Evolutionary conservation across 1,139 yeast species (phyloP).

Genomic region (Pichia inconspicua): DNA sequence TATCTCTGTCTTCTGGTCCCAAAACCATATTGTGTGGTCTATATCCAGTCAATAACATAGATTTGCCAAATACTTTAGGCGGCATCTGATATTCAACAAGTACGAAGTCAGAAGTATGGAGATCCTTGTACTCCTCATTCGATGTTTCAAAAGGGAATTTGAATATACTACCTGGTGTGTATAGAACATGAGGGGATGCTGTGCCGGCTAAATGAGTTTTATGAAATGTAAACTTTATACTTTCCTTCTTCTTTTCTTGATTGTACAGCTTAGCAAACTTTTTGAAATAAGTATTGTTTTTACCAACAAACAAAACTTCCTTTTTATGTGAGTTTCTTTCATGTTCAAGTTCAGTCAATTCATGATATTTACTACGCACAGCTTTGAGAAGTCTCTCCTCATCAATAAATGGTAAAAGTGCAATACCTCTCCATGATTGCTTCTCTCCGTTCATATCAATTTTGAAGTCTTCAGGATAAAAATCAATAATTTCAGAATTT

Average conservation of each 20-base stretch:
- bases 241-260: conserved; percentile 12
- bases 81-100: conserved; percentile 56
- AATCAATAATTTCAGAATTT: conserved; percentile 79
- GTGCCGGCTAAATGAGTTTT: conserved; percentile 63
- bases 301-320: conserved; percentile 55
- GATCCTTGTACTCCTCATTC: conserved; percentile 40
- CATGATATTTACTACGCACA: conserved; percentile 57
- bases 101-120: conserved; percentile 50
- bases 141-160: conserved; percentile 57
- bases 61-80: conserved; percentile 53
- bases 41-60: conserved; percentile 78
- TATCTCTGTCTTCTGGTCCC: conserved; percentile 60
- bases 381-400: conserved; percentile 62
- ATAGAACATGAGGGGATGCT: conserved; percentile 39
- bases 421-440: conserved; percentile 94
- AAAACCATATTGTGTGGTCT: conserved; percentile 56
- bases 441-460: conserved; percentile 95
- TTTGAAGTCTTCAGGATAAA: conserved; percentile 81
- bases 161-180: conserved; percentile 39
- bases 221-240: conserved; percentile 38
- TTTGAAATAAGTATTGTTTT: conserved; percentile 42
- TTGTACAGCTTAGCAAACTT: conserved; percentile 33
- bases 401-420: conserved; percentile 83
- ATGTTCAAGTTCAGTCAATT: conserved; percentile 60
- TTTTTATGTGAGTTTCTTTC: conserved; percentile 61